Evolutionary conservation across 164 flowering plant species (phyloP).

Genomic region (Kalanchoe fedtschenkoi): DNA sequence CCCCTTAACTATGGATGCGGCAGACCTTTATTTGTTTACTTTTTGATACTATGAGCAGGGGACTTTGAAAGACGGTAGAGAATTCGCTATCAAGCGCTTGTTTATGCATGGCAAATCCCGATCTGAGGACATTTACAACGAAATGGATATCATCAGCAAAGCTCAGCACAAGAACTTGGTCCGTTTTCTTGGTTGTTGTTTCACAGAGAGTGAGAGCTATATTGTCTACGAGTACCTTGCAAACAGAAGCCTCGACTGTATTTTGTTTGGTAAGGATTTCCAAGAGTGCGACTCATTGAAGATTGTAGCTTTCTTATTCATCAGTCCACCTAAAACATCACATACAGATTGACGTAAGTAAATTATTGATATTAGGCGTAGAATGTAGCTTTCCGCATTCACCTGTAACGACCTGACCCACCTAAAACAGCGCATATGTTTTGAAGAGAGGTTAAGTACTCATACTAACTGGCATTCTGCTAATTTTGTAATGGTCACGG

Average conservation of each 20-base stretch:
- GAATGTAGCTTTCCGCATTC: too few relatives aligned
- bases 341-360: too few relatives aligned
- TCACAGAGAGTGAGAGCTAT: constrained; percentile 20
- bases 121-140: constrained; percentile 23
- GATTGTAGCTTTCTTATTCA: too few relatives aligned
- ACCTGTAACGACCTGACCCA: too few relatives aligned
- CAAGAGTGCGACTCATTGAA: neutral
- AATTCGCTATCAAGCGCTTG: constrained; percentile 41
- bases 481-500: constrained; percentile 8
- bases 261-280: constrained; percentile 31
- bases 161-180: constrained; percentile 46
- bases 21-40: neutral
- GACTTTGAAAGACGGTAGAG: constrained; percentile 40
- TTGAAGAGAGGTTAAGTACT: neutral
- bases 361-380: neutral
- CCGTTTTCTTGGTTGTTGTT: constrained; percentile 39
- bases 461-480: neutral
- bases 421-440: neutral
- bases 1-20: neutral
- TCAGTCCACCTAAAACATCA: too few relatives aligned
- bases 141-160: constrained; percentile 33
- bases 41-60: constrained; percentile 20
- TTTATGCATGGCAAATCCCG: constrained; percentile 13
- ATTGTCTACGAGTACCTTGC: constrained; percentile 43
- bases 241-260: constrained; percentile 33